Base-by-base conservation (phyloP, 345 rosid genomes). In the Dipteronia sinensis region DNA sequence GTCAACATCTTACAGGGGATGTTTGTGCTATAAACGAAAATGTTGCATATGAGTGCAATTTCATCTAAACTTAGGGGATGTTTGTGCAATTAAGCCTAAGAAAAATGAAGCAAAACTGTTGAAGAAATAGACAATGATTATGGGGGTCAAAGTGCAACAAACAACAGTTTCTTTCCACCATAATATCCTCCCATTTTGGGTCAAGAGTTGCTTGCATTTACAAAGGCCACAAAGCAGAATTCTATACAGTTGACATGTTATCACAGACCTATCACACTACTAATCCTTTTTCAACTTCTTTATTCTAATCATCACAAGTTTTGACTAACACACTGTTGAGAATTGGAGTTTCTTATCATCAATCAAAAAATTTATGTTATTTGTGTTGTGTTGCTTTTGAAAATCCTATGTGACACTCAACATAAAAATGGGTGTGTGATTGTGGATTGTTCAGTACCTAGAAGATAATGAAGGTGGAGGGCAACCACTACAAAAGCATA, bases 381-480 rank as follows among this genome's bases (percentile, higher is more conserved):
- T 27, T 69, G 7, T 13, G 6, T 49, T 25, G 49, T 70, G 42
- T 16, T 27, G 25, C 63, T 55, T 69, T 51, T 51, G 25, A 71
- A 71, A 19, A 16, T 16, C 19, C 16, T 7, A 23, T n/a, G n/a
- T n/a, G n/a, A n/a, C n/a, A n/a, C n/a, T n/a, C n/a, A n/a, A n/a
- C n/a, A n/a, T n/a, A n/a, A n/a, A n/a, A n/a, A n/a, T n/a, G n/a
- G n/a, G n/a, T n/a, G n/a, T 58, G 3, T 4, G 13, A 58, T 6
- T 58, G 25, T 17, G 8, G 12, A n/a, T 17, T 58, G 27, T 59
- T 64, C 20, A n/a, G 29, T 56, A 53, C 49, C 22, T 56, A n/a
- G 8, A 72, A 17, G 31, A 29, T 72, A 40, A 13, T 72, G 67
- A 67, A 20, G 22, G 55, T 73, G 40, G 76, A 56, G 15, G n/a